Conservation (phyloP, 257 asterid genomes). For the Lycium ferocissimum region DNA sequence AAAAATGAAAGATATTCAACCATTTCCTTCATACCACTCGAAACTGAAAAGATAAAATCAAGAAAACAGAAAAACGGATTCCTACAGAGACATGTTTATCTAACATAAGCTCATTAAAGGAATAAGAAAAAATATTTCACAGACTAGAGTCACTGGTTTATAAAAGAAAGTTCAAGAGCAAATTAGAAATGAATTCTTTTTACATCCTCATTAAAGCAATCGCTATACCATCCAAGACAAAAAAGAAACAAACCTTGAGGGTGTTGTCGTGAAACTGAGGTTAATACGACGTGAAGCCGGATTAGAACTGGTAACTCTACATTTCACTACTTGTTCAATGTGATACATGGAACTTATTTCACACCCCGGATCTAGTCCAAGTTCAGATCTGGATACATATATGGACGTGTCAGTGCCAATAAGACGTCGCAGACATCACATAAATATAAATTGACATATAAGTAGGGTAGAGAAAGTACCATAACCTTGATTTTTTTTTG, state of each 20-base stretch:
- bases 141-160: background rate
- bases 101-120: background rate
- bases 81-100: background rate
- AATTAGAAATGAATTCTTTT: background rate
- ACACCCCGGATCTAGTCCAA: constrained; percentile 80
- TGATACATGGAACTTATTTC: constrained; percentile 81
- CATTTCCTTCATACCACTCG: background rate
- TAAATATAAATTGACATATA: background rate
- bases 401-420: background rate
- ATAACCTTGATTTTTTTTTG: background rate
- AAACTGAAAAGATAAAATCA: background rate
- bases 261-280: constrained; percentile 81
- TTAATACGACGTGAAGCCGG: constrained; percentile 71
- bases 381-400: constrained; percentile 81
- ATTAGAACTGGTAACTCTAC: constrained; percentile 76
- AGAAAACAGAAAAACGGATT: background rate
- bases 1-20: background rate
- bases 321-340: constrained; percentile 97
- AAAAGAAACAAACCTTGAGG: constrained; percentile 63
- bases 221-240: background rate
- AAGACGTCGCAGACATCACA: background rate
- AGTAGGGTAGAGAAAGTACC: constrained; percentile 7
- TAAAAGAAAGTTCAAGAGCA: background rate
- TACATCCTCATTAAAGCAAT: background rate
- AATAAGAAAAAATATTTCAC: background rate